Conservation (phyloP, 306 rosid species). For the Sechiopsis laciniata region DNA sequence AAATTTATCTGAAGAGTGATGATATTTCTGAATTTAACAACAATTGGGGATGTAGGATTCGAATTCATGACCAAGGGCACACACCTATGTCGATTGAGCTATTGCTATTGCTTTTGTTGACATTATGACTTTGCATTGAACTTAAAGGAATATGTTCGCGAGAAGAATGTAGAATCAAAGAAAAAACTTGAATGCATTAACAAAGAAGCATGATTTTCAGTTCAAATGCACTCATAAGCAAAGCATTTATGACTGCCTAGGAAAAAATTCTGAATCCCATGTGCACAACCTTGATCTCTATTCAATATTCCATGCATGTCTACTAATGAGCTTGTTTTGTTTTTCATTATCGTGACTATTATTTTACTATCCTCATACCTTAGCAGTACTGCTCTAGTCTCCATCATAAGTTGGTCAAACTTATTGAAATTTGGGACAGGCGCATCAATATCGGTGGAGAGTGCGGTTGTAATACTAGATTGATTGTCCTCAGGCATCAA, state of each 20-base stretch:
- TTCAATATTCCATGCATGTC: too few species aligned
- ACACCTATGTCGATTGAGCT: too few species aligned
- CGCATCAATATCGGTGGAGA: constrained; percentile 31
- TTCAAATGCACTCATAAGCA: background rate
- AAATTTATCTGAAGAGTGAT: background rate
- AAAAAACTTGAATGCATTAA: background rate
- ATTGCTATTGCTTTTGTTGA: too few species aligned
- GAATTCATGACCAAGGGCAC: too few species aligned
- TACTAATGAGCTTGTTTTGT: too few species aligned
- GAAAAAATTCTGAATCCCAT: too few species aligned
- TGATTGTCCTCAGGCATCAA: constrained; percentile 60
- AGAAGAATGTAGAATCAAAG: background rate
- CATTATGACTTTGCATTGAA: background rate
- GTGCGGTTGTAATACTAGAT: constrained; percentile 24
- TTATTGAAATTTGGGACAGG: constrained; percentile 42
- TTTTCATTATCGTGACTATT: background rate
- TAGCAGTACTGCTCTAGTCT: constrained; percentile 60
- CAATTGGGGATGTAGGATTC: too few species aligned
- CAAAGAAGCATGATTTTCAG: background rate
- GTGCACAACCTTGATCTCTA: too few species aligned
- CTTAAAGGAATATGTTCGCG: background rate
- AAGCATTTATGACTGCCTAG: background rate
- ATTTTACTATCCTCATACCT: constrained; percentile 44
- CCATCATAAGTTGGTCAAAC: constrained; percentile 70
- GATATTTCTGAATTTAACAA: too few species aligned